phyloP scores from a whole-genome alignment of 1,139 yeast species.

The Dujonia santamariae region DNA sequence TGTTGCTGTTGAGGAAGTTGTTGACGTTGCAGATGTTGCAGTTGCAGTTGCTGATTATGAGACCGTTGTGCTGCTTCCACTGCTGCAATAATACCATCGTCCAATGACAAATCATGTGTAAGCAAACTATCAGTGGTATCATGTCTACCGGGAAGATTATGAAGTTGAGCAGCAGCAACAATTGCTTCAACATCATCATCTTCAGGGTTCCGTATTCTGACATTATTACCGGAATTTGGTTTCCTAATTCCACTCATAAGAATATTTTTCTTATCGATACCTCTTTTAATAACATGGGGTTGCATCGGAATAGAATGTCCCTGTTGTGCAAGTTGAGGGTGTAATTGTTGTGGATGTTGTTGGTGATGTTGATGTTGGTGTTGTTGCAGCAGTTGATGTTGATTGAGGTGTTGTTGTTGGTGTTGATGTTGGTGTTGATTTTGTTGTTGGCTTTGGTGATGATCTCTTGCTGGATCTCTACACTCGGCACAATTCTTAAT shows the following conservation, averaged over 20 bases:
- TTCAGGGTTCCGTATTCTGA: background rate
- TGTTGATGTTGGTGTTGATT: slow-evolving; percentile 9
- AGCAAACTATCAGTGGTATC: slow-evolving; percentile 27
- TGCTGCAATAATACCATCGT: slow-evolving; percentile 61
- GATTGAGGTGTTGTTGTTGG: slow-evolving; percentile 2
- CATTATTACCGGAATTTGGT: background rate
- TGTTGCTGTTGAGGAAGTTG: slow-evolving; percentile 11
- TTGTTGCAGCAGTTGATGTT: background rate
- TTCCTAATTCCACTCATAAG: background rate
- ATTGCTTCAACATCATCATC: slow-evolving; percentile 34
- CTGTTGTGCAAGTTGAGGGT: slow-evolving; percentile 3
- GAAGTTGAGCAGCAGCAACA: slow-evolving; percentile 34
- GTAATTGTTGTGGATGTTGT: slow-evolving; percentile 12
- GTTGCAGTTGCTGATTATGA: slow-evolving; percentile 22
- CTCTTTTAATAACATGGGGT: slow-evolving; percentile 5
- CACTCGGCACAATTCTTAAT: slow-evolving; percentile 77
- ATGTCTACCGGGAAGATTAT: slow-evolving; percentile 28
- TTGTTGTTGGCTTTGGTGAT: slow-evolving; percentile 20
- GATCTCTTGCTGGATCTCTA: slow-evolving; percentile 41
- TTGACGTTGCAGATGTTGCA: slow-evolving; percentile 12
- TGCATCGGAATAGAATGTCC: slow-evolving; percentile 7
- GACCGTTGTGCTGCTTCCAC: slow-evolving; percentile 61
- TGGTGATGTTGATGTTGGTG: background rate
- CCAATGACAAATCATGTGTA: slow-evolving; percentile 41
- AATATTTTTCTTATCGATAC: background rate